A percentile compares a stretch with the other conserved stretches of the same genome.
Evolutionary conservation across 768 basidiomycete species (phyloP).

Genomic region (Arthromyces matolae): DNA sequence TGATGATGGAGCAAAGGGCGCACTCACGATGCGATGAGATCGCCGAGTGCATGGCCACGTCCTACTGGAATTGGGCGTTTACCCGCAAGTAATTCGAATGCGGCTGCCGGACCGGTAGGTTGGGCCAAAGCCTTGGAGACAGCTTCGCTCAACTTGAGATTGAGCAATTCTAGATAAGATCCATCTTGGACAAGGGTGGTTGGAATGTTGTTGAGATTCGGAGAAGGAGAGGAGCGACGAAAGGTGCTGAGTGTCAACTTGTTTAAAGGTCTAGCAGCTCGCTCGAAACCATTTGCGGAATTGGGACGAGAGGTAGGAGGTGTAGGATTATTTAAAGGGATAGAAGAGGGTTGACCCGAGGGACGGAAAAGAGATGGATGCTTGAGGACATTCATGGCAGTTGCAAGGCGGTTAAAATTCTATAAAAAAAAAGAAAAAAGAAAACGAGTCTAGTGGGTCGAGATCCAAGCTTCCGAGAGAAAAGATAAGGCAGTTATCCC

Average conservation of each 20-base stretch:
- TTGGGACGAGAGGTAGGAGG: conserved; percentile 34
- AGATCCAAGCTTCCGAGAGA: conserved; percentile 19
- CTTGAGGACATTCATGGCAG: conserved; percentile 60
- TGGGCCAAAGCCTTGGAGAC: conserved; percentile 73
- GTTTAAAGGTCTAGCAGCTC: conserved; percentile 46
- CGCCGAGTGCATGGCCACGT: conserved; percentile 63
- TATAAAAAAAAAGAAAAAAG: too few relatives aligned
- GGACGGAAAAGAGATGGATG: conserved; percentile 65
- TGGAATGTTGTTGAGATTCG: conserved; percentile 31
- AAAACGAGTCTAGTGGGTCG: conserved; percentile 21
- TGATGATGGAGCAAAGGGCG: conserved; percentile 1
- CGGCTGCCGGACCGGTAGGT: conserved; percentile 49
- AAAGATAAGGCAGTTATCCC: conserved; percentile 43
- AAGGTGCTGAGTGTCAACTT: conserved; percentile 60
- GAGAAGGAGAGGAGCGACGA: conserved; percentile 51
- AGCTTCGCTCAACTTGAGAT: conserved; percentile 76
- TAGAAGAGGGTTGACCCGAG: conserved; percentile 60
- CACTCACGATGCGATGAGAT: conserved; percentile 68
- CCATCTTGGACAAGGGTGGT: conserved; percentile 66
- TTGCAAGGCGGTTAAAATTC: conserved; percentile 11
- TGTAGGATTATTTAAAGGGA: conserved; percentile 29
- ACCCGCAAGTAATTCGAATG: conserved; percentile 56
- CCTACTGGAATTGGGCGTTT: conserved; percentile 73
- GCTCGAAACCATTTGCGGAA: conserved; percentile 37
- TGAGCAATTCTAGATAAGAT: conserved; percentile 73